A percentile compares a stretch with the other conserved stretches of the same genome.
Conservation (phyloP, 2,329 filamentous ascomycete genomes). For the Aureobasidium pullulans region DNA sequence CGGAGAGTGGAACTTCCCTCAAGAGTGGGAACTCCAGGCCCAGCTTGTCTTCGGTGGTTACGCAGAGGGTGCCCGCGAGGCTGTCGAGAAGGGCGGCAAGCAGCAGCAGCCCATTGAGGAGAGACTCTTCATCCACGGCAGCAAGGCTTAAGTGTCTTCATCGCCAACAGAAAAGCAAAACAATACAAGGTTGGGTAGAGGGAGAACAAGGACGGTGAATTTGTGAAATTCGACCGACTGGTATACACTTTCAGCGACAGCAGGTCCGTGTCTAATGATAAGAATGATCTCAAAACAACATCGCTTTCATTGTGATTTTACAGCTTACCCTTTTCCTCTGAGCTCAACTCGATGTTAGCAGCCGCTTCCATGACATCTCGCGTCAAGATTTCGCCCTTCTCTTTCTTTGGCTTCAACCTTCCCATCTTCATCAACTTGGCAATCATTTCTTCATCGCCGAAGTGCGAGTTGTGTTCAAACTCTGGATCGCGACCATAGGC, state of each 20-base stretch:
- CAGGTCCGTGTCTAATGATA: not conserved
- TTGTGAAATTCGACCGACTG: not conserved
- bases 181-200: not conserved
- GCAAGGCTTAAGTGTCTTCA: not conserved
- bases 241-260: not conserved
- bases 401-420: constrained; percentile 45
- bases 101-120: constrained; percentile 14
- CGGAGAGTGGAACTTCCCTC: constrained; percentile 61
- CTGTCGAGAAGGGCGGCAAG: constrained; percentile 13
- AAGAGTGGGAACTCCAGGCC: constrained; percentile 67
- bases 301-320: not conserved
- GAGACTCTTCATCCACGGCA: constrained; percentile 12
- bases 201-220: no score
- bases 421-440: constrained; percentile 48
- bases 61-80: constrained; percentile 37
- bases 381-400: constrained; percentile 40
- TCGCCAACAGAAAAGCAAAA: not conserved
- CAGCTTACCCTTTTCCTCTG: not conserved
- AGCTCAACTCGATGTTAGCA: not conserved
- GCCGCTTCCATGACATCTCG: constrained; percentile 27
- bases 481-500: constrained; percentile 78
- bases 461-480: constrained; percentile 65
- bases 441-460: constrained; percentile 62
- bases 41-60: constrained; percentile 67
- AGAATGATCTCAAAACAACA: not conserved